Conservation (phyloP, 2,329 filamentous ascomycete species). For the Sporothrix variecibatus region DNA sequence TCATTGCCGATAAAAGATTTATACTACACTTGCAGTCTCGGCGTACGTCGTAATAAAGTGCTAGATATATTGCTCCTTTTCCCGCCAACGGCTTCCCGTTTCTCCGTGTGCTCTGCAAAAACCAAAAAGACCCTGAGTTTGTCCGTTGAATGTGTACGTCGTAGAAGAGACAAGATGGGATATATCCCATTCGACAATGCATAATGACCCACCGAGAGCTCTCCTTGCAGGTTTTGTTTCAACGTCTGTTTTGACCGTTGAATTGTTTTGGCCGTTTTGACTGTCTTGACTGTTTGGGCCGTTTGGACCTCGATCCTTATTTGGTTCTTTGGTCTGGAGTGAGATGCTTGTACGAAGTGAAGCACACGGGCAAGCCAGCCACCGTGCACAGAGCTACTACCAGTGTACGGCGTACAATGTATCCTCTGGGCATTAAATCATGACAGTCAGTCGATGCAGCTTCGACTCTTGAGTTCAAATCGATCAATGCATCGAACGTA, state of each 20-base stretch:
- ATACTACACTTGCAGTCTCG: neutral
- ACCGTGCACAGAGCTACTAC: neutral
- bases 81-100: constrained; percentile 7
- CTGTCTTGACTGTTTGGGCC: neutral
- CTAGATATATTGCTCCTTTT: neutral
- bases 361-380: neutral
- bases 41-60: neutral
- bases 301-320: neutral
- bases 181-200: neutral
- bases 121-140: neutral
- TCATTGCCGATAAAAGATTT: neutral
- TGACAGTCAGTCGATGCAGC: neutral
- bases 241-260: constrained; percentile 1
- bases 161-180: neutral
- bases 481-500: neutral
- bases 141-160: too few relatives aligned
- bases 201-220: neutral
- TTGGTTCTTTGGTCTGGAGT: neutral
- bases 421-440: neutral
- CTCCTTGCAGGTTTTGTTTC: constrained; percentile 15
- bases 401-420: too few relatives aligned
- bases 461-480: neutral
- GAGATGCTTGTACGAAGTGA: neutral
- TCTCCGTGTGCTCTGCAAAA: neutral
- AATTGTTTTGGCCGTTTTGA: neutral